Evolutionary conservation across 1,139 yeast species (phyloP).

Genomic region (Saccharomyces hybrid): DNA sequence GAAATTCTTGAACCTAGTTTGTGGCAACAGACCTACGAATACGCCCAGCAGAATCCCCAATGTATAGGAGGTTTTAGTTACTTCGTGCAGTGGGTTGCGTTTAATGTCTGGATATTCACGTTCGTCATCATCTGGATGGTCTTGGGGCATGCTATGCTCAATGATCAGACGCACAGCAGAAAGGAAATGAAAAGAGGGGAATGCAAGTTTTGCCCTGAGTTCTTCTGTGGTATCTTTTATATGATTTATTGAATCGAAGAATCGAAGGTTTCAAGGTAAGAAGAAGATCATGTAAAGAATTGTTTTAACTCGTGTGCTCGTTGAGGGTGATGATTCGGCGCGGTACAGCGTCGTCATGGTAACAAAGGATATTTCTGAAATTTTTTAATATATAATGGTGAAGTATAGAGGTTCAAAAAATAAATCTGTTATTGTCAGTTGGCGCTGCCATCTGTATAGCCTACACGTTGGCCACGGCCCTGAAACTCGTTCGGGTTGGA

Average conservation of each 20-base stretch:
- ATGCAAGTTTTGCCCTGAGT: too few relatives aligned
- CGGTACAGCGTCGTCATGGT: too few relatives aligned
- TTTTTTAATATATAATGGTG: background rate
- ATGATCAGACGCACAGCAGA: background rate
- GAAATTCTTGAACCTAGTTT: conserved; percentile 32
- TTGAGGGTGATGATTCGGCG: background rate
- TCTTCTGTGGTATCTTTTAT: background rate
- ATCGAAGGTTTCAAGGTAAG: too few relatives aligned
- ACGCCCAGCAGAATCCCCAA: conserved; percentile 38
- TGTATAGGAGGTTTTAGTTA: conserved; percentile 35
- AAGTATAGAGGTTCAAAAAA: background rate
- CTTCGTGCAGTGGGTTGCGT: conserved; percentile 32
- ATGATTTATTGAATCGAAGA: background rate
- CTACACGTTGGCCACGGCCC: conserved; percentile 13
- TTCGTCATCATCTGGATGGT: conserved; percentile 13
- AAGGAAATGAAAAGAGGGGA: background rate
- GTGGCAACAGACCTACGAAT: conserved; percentile 28
- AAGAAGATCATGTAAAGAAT: background rate
- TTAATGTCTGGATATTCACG: conserved; percentile 28
- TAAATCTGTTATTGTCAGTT: conserved; percentile 9
- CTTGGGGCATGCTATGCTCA: conserved; percentile 5
- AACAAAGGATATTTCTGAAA: too few relatives aligned
- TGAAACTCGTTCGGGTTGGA: conserved; percentile 5
- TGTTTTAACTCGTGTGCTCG: background rate
- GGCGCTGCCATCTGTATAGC: conserved; percentile 13